Base-by-base conservation (phyloP, 495 filamentous ascomycete genomes). In the Parachaetomium inaequale region DNA sequence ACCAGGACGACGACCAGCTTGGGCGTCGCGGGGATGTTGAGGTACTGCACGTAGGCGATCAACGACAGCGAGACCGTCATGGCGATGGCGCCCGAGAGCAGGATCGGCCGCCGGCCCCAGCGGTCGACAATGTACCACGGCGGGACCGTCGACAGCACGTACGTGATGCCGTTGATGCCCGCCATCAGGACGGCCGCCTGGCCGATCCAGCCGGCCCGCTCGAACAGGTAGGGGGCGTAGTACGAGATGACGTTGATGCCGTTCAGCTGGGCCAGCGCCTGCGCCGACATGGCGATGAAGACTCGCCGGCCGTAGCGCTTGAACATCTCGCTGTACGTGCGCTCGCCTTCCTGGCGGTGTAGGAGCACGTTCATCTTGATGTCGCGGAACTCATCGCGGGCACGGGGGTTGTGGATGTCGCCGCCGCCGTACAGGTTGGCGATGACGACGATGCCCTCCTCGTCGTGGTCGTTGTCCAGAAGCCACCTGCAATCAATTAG, bases 201-300 rank as follows among this genome's bases (percentile, higher is more conserved):
- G 45, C 94, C 94, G 42, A 80, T 69, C 95, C 94, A 98, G 19
- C 94, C 93, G 34, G 95, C 94, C 28, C 91, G 90, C 75, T 97
- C 93, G 69, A 98, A 98, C 28, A 98, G 94, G 26, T 93, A 83
- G 3, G 95, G 95, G 0, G 95, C 93, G 67, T 98, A 98, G 78
- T 98, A 98, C 19, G 94, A 98, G 58, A 98, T 98, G 65, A 98
- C 95, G 76, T 98, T 98, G 75, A 98, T 98, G 49, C 94, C 94
- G 76, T 98, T 98, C 25, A 98, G 82, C 73, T 98, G 94, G 19
- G 94, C 95, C 56, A 98, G 83, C 2, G 89, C 90, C 70, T 98
- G 94, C 6, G 94, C 94, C 8, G 94, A 98, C 95, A 98, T 98
- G 74, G 94, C 94, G 75, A 98, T 98, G 70, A 98, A 88, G 64